Conservation (phyloP, 2,329 filamentous ascomycete species). For the Monilinia polystroma region DNA sequence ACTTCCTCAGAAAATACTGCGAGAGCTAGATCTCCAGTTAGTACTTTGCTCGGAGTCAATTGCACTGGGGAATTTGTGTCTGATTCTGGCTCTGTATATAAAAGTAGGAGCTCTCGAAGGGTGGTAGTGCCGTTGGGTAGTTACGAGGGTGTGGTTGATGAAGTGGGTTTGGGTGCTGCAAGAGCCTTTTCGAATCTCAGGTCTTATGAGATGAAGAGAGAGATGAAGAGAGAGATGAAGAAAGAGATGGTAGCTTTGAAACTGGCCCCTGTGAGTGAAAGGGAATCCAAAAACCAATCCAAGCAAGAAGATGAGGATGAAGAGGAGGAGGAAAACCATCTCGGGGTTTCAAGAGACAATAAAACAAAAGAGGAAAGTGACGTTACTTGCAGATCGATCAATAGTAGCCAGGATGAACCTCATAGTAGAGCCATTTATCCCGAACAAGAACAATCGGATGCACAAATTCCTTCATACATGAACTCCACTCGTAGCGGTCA, state of each 20-base stretch:
- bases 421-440: no score
- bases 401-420: neutral
- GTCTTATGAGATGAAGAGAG: neutral
- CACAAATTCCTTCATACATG: neutral
- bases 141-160: neutral
- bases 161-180: neutral
- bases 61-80: neutral
- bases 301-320: neutral
- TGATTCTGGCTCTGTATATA: neutral
- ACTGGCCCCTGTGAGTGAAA: neutral
- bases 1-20: neutral
- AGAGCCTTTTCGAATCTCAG: neutral
- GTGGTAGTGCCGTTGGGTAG: neutral
- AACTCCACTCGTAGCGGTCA: neutral
- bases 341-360: neutral
- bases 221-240: neutral
- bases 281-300: neutral
- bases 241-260: no score
- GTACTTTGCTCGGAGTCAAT: neutral
- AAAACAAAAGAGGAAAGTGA: neutral
- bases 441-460: neutral
- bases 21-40: slow-evolving; percentile 18
- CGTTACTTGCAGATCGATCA: neutral
- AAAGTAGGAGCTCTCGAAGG: neutral
- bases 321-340: neutral